phyloP scores from a whole-genome alignment of 2,329 filamentous ascomycete genomes.

The Trichoderma atrobrunneum region DNA sequence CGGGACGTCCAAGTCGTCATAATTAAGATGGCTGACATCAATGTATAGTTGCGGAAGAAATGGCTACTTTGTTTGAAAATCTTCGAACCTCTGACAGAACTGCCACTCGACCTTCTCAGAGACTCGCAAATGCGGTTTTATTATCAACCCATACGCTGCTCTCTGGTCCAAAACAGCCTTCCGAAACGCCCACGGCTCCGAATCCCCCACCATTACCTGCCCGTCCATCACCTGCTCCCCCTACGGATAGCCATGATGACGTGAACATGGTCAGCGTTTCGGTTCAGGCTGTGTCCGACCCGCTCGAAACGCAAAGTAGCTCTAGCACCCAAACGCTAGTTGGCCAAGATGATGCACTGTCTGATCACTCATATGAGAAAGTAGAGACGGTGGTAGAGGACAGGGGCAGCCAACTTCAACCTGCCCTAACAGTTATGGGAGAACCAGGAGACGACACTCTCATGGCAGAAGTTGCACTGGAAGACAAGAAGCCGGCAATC shows the following conservation, averaged over 20 bases:
- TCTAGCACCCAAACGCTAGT: slow-evolving; percentile 54
- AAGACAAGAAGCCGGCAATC: neutral
- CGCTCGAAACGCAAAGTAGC: slow-evolving; percentile 43
- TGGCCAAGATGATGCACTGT: slow-evolving; percentile 39
- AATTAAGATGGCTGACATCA: slow-evolving; percentile 3
- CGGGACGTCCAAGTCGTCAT: neutral
- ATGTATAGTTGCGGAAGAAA: slow-evolving; percentile 66
- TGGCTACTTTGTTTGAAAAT: slow-evolving; percentile 66
- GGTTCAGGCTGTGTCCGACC: slow-evolving; percentile 31
- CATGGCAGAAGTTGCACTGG: slow-evolving; percentile 22
- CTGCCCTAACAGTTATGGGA: neutral
- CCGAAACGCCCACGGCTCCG: slow-evolving; percentile 25
- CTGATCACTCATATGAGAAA: slow-evolving; percentile 37
- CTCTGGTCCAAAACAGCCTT: slow-evolving; percentile 30
- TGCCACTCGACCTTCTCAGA: slow-evolving; percentile 68
- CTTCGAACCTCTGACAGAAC: slow-evolving; percentile 62
- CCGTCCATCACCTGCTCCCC: slow-evolving; percentile 43
- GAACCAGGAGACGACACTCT: slow-evolving; percentile 22
- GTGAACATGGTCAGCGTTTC: slow-evolving; percentile 35
- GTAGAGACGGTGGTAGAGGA: slow-evolving; percentile 25
- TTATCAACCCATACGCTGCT: slow-evolving; percentile 48
- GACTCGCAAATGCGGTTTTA: slow-evolving; percentile 77
- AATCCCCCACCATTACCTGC: slow-evolving; percentile 50
- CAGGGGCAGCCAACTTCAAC: slow-evolving; percentile 24
- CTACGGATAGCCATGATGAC: slow-evolving; percentile 31